Evolutionary conservation across 2,329 filamentous ascomycete genomes (phyloP), one percentile per base, ranked within the genome.

Genomic region (Colletotrichum kahawae): DNA sequence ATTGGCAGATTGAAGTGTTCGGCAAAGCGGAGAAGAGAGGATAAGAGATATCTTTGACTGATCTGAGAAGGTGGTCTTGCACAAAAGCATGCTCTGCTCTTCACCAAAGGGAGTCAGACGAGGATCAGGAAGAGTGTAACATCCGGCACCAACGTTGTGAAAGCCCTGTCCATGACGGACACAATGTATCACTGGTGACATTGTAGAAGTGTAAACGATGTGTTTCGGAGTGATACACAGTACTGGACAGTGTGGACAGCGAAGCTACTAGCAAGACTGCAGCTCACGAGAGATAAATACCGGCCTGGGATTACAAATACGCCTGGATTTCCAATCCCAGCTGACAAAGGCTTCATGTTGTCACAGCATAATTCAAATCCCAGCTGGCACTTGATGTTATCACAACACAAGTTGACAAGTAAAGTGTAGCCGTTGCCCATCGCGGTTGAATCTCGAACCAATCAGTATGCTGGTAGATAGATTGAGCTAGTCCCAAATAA

Each of bases 1-100:
- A 1, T 38, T n/a, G 21, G 48, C 64, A 27, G 64, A 67, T 56
- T 56, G 43, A 34, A 67, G 64, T 36, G 64, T 67, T 67, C 64
- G 29, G 64, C 64, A 56, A 36, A 67, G 64, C 64, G 64, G 64
- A 67, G 64, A 67, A 56, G 64, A 43, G 3, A 67, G 29, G 8
- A 67, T 27, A 33, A 67, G n/a, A 1, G 64, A 67, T 56, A 56
- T 67, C 43, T 67, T 67, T 56, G 43, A 67, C 64, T 67, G 64
- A 34, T 67, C 64, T 56, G 38, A 67, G n/a, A 67, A 67, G 4
- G 48, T 29, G 16, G 48, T 67, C 33, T 54, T 34, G 33, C 64
- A 48, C 64, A 67, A 67, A 14, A 8, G 16, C 29, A 24, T 56
- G 43, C 64, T 43, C 33, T 67, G 64, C 64, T 67, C 64, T 56